These are phyloP conservation scores for Saccharomycopsis sp. DNA, from an alignment of 805 yeast genomes.

Conservation along the genomic window DNA sequence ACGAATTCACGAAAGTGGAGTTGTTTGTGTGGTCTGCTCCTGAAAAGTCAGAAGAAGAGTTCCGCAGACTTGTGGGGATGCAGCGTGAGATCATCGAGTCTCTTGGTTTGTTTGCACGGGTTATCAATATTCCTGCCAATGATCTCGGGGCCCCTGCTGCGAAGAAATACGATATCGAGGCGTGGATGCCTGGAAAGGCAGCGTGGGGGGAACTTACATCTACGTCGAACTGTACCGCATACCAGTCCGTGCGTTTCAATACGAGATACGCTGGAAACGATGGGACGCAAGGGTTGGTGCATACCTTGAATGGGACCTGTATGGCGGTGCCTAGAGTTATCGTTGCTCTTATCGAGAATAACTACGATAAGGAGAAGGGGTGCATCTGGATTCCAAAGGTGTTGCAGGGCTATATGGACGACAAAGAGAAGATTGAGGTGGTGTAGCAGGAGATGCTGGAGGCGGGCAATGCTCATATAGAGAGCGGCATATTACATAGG, in stretches of 20 bases:
- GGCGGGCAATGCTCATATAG: too few species aligned
- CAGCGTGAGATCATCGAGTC: constrained; percentile 60
- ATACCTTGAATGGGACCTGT: constrained; percentile 92
- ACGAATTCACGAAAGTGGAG: constrained; percentile 94
- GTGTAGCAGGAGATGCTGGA: background rate
- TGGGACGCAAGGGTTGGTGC: constrained; percentile 43
- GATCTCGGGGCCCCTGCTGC: constrained; percentile 93
- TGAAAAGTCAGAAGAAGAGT: constrained; percentile 40
- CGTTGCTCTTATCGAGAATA: constrained; percentile 83
- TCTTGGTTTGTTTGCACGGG: constrained; percentile 73
- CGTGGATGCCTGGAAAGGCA: constrained; percentile 97
- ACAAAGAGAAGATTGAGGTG: constrained; percentile 32
- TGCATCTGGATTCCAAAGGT: constrained; percentile 60
- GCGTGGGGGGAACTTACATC: constrained; percentile 90
- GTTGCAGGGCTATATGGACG: constrained; percentile 68
- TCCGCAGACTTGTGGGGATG: constrained; percentile 53
- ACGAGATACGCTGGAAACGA: constrained; percentile 44
- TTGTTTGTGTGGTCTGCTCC: constrained; percentile 65
- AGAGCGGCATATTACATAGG: too few species aligned
- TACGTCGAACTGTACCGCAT: constrained; percentile 87
- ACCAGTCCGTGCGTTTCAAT: constrained; percentile 77
- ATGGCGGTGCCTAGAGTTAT: constrained; percentile 91
- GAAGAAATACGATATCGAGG: constrained; percentile 89
- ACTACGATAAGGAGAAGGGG: constrained; percentile 53
- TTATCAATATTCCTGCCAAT: constrained; percentile 80